Evolutionary conservation across 352 stramenopile genomes (phyloP).

Genomic region (Pythium phragmitis): DNA sequence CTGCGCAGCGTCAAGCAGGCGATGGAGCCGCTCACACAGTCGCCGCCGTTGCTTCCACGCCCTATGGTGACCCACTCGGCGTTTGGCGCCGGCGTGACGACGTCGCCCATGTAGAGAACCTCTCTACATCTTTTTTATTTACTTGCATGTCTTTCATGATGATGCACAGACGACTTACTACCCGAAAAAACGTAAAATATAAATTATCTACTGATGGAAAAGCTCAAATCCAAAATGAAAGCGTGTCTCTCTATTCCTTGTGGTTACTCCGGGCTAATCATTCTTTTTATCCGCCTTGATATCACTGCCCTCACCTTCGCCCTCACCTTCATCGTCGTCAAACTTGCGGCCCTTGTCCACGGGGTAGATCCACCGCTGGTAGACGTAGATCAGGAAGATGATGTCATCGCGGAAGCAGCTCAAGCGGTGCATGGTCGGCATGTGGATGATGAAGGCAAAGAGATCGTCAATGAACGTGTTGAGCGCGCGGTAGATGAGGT

Average conservation of each 20-base stretch:
- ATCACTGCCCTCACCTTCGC: not conserved
- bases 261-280: not conserved
- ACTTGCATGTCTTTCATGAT: constrained; percentile 12
- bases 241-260: not conserved
- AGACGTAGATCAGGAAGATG: constrained; percentile 90
- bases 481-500: constrained; percentile 93
- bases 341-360: constrained; percentile 61
- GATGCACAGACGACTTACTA: not conserved
- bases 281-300: not conserved
- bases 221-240: not conserved
- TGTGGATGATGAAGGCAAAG: constrained; percentile 91
- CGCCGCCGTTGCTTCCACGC: constrained; percentile 14
- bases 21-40: constrained; percentile 20
- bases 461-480: constrained; percentile 94
- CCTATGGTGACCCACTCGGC: constrained; percentile 20
- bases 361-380: constrained; percentile 91
- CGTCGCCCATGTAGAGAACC: constrained; percentile 8
- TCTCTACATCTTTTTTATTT: constrained; percentile 2
- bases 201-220: constrained; percentile 17
- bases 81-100: constrained; percentile 17
- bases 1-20: constrained; percentile 44
- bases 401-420: constrained; percentile 91
- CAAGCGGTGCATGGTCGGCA: constrained; percentile 89
- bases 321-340: constrained; percentile 32
- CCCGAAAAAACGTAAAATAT: constrained; percentile 20